Evolutionary conservation across 2,329 filamentous ascomycete species (phyloP).

Genomic region (Aspergillus latus): DNA sequence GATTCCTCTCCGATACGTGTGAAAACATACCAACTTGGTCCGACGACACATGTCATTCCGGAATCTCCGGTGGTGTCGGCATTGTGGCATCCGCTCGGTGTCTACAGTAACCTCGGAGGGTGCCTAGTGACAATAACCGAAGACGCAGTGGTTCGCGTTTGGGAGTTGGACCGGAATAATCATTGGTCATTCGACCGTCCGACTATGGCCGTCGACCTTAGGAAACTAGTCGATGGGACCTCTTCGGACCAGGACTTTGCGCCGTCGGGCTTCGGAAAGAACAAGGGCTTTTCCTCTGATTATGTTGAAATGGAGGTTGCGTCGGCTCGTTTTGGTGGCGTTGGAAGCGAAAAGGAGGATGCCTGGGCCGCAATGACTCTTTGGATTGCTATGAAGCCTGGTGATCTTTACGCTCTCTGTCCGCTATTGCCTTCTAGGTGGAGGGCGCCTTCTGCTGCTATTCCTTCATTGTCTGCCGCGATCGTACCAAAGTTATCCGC

Average conservation of each 20-base stretch:
- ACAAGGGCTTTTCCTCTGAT: slow-evolving; percentile 83
- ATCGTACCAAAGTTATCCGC: slow-evolving; percentile 69
- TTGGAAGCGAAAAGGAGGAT: slow-evolving; percentile 57
- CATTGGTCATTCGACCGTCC: slow-evolving; percentile 85
- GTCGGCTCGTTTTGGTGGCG: slow-evolving; percentile 82
- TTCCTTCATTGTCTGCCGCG: slow-evolving; percentile 79
- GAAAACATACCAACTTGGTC: slow-evolving; percentile 87
- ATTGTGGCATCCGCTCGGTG: slow-evolving; percentile 89
- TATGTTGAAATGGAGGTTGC: slow-evolving; percentile 92
- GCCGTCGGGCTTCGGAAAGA: slow-evolving; percentile 70
- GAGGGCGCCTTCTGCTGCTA: slow-evolving; percentile 72
- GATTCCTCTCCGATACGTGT: slow-evolving; percentile 71
- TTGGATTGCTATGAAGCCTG: slow-evolving; percentile 93
- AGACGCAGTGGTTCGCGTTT: slow-evolving; percentile 83
- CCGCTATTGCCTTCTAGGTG: slow-evolving; percentile 85
- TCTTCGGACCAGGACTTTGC: slow-evolving; percentile 80
- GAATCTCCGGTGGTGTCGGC: slow-evolving; percentile 76
- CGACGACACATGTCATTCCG: slow-evolving; percentile 86
- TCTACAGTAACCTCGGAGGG: slow-evolving; percentile 62
- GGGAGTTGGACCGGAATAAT: slow-evolving; percentile 83
- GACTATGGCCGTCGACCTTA: slow-evolving; percentile 79
- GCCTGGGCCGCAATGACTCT: slow-evolving; percentile 93
- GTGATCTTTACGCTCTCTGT: slow-evolving; percentile 90
- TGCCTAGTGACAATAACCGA: slow-evolving; percentile 85
- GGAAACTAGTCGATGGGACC: slow-evolving; percentile 82